Evolutionary conservation across 2,329 filamentous ascomycete species (phyloP).

Genomic region (Penicillium sp.): DNA sequence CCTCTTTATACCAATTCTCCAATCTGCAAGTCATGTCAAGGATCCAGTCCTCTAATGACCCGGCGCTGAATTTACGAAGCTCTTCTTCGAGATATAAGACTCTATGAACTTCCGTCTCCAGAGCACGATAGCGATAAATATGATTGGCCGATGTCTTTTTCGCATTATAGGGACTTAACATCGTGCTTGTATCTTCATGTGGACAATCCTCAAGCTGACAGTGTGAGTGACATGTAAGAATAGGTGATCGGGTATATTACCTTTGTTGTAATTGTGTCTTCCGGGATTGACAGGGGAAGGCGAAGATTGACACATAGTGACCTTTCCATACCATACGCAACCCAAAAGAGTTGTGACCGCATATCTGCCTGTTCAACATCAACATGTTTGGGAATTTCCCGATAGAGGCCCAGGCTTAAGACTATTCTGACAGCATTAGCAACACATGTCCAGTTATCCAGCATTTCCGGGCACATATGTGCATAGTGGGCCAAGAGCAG

Average conservation of each 20-base stretch:
- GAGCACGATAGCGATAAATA: constrained; percentile 14
- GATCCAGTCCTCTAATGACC: constrained; percentile 10
- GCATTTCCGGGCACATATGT: neutral
- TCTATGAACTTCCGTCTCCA: constrained; percentile 16
- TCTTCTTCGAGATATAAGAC: constrained; percentile 15
- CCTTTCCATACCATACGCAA: constrained; percentile 3
- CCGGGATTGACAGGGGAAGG: neutral
- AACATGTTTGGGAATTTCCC: neutral
- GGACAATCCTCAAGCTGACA: too few species aligned
- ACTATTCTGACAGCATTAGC: constrained; percentile 4
- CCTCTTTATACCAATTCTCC: constrained; percentile 13
- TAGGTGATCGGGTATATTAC: too few species aligned
- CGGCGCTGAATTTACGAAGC: neutral
- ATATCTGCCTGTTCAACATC: neutral
- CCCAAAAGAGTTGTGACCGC: too few species aligned
- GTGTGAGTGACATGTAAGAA: too few species aligned
- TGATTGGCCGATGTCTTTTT: constrained; percentile 11
- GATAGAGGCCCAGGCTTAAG: neutral
- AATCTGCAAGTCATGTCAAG: constrained; percentile 11
- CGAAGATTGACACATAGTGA: neutral
- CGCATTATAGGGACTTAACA: too few species aligned
- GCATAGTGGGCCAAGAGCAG: constrained; percentile 12
- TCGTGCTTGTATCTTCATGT: too few species aligned
- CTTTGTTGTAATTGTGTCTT: neutral
- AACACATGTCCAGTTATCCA: constrained; percentile 11